Conservation (phyloP, 1,139 yeast genomes). For the Sugiyamaella castrensis region DNA sequence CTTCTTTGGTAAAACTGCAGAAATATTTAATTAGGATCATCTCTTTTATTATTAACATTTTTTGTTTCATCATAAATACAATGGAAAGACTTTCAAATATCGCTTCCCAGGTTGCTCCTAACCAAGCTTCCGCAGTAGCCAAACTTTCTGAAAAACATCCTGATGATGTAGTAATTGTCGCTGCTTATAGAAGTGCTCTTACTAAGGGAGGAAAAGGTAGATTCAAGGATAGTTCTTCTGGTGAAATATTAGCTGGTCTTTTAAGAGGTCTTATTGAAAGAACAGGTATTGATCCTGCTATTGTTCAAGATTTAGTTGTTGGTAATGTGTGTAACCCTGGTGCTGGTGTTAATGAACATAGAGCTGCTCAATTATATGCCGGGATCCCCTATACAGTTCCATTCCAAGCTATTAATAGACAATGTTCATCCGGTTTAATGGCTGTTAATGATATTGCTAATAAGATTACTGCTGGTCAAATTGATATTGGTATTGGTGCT, state of each 20-base stretch:
- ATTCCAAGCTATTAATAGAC: constrained; percentile 83
- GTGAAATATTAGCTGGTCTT: constrained; percentile 65
- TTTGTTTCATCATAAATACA: constrained; percentile 4
- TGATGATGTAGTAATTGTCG: constrained; percentile 83
- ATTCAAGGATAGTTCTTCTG: constrained; percentile 73
- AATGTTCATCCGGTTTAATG: constrained; percentile 91
- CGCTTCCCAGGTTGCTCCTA: constrained; percentile 34
- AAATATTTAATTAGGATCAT: too few relatives aligned
- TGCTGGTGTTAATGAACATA: constrained; percentile 89
- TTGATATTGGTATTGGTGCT: constrained; percentile 83
- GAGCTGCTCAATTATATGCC: constrained; percentile 72
- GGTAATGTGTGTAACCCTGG: constrained; percentile 90
- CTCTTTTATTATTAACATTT: too few relatives aligned
- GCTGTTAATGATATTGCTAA: constrained; percentile 87
- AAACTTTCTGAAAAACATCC: constrained; percentile 59
- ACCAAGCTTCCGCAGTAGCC: constrained; percentile 33
- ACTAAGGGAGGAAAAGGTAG: constrained; percentile 83
- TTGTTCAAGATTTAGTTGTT: constrained; percentile 77
- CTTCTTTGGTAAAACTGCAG: too few relatives aligned
- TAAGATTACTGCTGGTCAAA: constrained; percentile 82
- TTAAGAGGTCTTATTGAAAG: constrained; percentile 59
- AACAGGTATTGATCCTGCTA: constrained; percentile 56
- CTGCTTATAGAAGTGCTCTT: constrained; percentile 86
- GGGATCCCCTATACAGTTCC: constrained; percentile 72
- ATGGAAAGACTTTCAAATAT: constrained; percentile 38